Evolutionary conservation across 306 rosid genomes (phyloP).

Genomic region (Sindora glabra): DNA sequence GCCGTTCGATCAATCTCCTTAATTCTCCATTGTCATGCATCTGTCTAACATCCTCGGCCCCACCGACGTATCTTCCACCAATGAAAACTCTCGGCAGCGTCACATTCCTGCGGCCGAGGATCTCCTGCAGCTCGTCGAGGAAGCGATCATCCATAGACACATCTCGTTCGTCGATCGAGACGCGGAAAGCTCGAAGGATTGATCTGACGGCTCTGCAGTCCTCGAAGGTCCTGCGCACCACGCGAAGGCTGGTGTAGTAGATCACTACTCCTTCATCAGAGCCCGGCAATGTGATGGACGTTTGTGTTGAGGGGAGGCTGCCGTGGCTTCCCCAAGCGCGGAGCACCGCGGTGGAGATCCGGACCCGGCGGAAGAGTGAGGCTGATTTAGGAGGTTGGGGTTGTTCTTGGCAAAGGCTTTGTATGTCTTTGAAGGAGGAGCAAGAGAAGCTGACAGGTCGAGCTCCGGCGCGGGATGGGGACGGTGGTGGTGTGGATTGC

Average conservation of each 20-base stretch:
- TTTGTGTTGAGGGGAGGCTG: neutral
- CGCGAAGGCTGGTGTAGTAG: constrained; percentile 77
- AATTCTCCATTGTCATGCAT: constrained; percentile 62
- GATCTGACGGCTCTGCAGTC: constrained; percentile 59
- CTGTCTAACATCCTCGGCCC: constrained; percentile 52
- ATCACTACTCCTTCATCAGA: constrained; percentile 44
- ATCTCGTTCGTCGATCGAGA: constrained; percentile 76
- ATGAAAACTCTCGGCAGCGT: constrained; percentile 65
- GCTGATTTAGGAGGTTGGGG: constrained; percentile 42
- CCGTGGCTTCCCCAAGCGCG: constrained; percentile 32
- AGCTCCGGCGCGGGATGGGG: neutral
- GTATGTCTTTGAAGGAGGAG: constrained; percentile 75
- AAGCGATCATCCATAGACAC: constrained; percentile 57
- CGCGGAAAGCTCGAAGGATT: constrained; percentile 47
- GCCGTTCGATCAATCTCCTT: constrained; percentile 36
- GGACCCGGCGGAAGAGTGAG: constrained; percentile 54
- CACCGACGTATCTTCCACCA: constrained; percentile 54
- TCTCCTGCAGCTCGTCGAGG: constrained; percentile 44
- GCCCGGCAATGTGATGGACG: constrained; percentile 18
- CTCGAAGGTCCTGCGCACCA: constrained; percentile 73
- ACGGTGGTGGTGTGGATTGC: constrained; percentile 17
- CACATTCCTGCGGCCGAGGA: constrained; percentile 30
- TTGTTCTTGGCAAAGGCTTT: constrained; percentile 30
- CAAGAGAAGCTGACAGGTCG: constrained; percentile 21
- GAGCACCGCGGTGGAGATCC: constrained; percentile 37